A percentile compares a stretch with the other conserved stretches of the same genome.
These are phyloP conservation scores for Pseudogymnoascus sp. DNA, from an alignment of 2,329 filamentous ascomycete species.

Conservation along the genomic window DNA sequence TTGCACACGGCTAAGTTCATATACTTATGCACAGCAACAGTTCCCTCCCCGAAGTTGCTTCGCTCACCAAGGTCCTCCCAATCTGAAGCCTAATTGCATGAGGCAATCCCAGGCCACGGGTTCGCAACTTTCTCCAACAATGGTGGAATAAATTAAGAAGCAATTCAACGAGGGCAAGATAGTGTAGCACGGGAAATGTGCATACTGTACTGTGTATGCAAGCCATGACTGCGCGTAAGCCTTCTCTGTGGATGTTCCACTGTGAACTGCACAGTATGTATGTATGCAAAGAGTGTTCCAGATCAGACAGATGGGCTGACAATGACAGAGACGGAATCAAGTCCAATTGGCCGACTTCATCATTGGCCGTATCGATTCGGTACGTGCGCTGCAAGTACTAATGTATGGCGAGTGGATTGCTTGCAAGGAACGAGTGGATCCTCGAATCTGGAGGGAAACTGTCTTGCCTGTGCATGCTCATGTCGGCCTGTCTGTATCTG, in stretches of 20 bases:
- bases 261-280: background rate
- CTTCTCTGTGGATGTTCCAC: background rate
- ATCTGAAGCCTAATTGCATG: background rate
- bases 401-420: background rate
- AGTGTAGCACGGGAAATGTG: background rate
- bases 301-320: background rate
- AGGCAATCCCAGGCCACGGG: background rate
- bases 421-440: background rate
- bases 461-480: background rate
- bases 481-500: slow-evolving; percentile 1
- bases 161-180: background rate
- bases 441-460: background rate
- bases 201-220: background rate
- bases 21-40: background rate
- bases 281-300: background rate
- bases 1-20: background rate
- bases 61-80: background rate
- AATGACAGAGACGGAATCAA: background rate
- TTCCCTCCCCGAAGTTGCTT: background rate
- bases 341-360: background rate
- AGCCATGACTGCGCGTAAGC: background rate
- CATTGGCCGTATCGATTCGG: background rate
- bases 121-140: no score
- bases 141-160: background rate
- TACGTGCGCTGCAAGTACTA: background rate